Evolutionary conservation across 2,329 filamentous ascomycete genomes (phyloP).

Genomic region (Podosphaera aphanis): DNA sequence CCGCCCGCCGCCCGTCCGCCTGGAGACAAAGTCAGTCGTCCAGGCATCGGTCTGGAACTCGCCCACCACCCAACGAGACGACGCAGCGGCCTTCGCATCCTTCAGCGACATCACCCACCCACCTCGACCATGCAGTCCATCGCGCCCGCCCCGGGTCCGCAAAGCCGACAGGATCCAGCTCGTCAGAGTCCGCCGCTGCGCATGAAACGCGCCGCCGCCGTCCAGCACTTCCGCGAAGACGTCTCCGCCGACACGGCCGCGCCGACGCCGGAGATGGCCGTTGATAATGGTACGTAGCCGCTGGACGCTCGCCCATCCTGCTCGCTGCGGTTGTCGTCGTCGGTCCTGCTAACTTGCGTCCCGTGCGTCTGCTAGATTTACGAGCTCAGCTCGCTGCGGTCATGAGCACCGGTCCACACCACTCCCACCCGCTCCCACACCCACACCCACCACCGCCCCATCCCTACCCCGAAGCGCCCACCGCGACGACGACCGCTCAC

Average conservation of each 20-base stretch:
- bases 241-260: constrained; percentile 10
- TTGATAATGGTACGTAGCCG: constrained; percentile 12
- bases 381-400: constrained; percentile 16
- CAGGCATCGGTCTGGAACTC: neutral
- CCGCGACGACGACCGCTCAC: constrained; percentile 15
- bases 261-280: constrained; percentile 12
- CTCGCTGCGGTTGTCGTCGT: too few relatives aligned
- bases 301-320: too few relatives aligned
- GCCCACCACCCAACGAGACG: neutral
- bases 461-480: constrained; percentile 13
- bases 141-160: constrained; percentile 13
- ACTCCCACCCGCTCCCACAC: constrained; percentile 7
- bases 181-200: constrained; percentile 3
- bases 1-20: neutral
- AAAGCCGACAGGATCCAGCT: constrained; percentile 13
- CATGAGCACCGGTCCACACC: constrained; percentile 8
- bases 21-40: neutral
- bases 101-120: neutral
- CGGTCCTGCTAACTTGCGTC: constrained; percentile 6
- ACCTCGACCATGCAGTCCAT: constrained; percentile 13
- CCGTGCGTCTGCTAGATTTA: constrained; percentile 11
- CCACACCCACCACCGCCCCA: constrained; percentile 11
- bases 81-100: neutral
- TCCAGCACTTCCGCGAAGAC: constrained; percentile 2
- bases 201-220: neutral